phyloP scores from a whole-genome alignment of 116 monocot species.

The Dioscorea cayenensis region DNA sequence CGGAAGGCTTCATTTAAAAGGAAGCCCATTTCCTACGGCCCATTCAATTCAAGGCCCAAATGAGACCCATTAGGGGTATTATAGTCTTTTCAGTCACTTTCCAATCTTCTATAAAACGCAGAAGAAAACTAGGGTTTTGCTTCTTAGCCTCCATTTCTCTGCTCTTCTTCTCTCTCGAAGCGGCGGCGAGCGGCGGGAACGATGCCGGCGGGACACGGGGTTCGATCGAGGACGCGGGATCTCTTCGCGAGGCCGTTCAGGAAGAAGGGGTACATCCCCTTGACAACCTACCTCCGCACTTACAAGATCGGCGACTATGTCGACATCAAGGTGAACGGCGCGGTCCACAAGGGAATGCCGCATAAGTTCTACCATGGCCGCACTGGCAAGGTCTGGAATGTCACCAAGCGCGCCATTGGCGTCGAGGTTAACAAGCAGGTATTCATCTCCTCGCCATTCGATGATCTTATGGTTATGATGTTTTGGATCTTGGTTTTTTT shows the following conservation, averaged over 20 bases:
- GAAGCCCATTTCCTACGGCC: too few species aligned
- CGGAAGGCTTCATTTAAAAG: too few species aligned
- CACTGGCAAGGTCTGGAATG: neutral
- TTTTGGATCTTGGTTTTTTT: neutral
- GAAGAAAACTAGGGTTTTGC: neutral
- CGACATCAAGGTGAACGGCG: neutral
- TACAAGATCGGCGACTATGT: neutral
- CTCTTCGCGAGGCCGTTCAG: neutral
- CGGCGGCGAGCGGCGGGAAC: neutral
- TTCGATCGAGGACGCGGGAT: neutral
- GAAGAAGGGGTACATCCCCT: conserved; percentile 1
- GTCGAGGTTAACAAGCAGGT: conserved; percentile 1
- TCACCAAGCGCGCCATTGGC: conserved; percentile 1
- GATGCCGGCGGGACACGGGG: neutral
- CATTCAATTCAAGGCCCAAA: too few species aligned
- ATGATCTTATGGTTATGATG: too few species aligned
- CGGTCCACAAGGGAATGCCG: neutral
- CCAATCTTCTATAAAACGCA: neutral
- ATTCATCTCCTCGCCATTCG: neutral
- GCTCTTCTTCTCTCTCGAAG: neutral
- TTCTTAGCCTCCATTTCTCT: neutral
- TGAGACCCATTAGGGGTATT: too few species aligned
- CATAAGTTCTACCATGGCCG: conserved; percentile 1
- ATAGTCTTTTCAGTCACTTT: neutral
- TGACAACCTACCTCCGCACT: neutral